Evolutionary conservation across 306 rosid species (phyloP), one percentile per base, ranked within the genome.

Genomic region (Rosa multiflora): DNA sequence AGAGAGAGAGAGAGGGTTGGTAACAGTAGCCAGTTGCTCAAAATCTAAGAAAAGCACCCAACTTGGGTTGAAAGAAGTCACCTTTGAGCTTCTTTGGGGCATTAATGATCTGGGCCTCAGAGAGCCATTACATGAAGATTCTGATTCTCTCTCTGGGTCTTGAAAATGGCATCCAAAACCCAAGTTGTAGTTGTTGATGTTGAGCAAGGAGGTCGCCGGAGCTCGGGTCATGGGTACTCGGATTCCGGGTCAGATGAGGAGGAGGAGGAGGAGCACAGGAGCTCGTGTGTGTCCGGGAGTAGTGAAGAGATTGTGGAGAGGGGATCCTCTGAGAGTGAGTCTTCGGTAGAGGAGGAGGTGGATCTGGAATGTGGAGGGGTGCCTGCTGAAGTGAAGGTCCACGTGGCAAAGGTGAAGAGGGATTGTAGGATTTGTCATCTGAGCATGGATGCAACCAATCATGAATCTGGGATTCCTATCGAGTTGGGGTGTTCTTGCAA

Each of bases 401-500:
- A 89, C 86, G 84, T 89, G 88, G 88, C 76, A 26, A 88, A 85
- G 61, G 89, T 89, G 39, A 91, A 91, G 82, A 91, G 91, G 85
- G 98, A 94, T 82, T 94, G 97, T 63, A 90, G 97, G 88, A 94
- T 94, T 83, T 88, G 91, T 48, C 91, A 88, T 76, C 80, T 94
- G 79, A 90, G 96, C 67, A 51, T 90, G 89, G 97, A 91, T 85
- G 83, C 93, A 82, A 74, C 89, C 40, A 88, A 92, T 76, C 91
- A 84, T 51, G 98, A 92, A 84, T 94, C 96, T 83, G 97, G 94
- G 63, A 84, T 79, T 81, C 92, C 96, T 64, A 89, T 94, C 56
- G 97, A 94, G 84, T 76, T 94, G 46, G 97, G 98, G 17, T 94
- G 98, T 79, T 94, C 93, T 76, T 94, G 98, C 26, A 94, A 94